Evolutionary conservation across 176 grass and related monocot species (phyloP).

Genomic region (Paspalum notatum): DNA sequence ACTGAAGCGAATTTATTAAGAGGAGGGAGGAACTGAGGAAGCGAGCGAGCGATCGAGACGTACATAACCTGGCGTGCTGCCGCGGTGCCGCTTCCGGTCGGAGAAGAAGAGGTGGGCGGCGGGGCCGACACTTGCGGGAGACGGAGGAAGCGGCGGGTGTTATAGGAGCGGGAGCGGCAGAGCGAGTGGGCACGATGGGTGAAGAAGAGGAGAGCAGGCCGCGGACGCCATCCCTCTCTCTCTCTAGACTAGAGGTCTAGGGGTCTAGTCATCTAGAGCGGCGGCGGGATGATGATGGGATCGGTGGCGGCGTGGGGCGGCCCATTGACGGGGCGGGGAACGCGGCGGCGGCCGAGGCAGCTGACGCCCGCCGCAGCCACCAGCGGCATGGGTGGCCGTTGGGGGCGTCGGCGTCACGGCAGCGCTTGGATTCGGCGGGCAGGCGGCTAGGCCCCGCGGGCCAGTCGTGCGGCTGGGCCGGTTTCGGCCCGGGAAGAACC

Average conservation of each 20-base stretch:
- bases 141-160: neutral
- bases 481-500: no score
- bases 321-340: conserved; percentile 1
- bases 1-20: neutral
- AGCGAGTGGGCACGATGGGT: neutral
- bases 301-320: conserved; percentile 26
- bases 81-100: neutral
- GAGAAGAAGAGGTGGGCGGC: neutral
- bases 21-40: neutral
- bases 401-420: neutral
- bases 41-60: neutral
- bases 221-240: conserved; percentile 41
- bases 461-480: neutral
- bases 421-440: neutral
- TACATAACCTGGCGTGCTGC: no score
- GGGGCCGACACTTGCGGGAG: neutral
- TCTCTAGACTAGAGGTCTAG: no score
- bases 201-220: conserved; percentile 9
- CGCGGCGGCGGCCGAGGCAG: conserved; percentile 23
- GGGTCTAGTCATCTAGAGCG: no score
- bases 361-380: conserved; percentile 15
- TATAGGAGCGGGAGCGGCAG: neutral
- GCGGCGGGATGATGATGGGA: no score
- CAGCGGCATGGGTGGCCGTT: neutral
- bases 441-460: no score